Evolutionary conservation across 768 basidiomycete genomes (phyloP), one percentile per base, ranked within the genome.

Genomic region (Psilocybe tampanensis): DNA sequence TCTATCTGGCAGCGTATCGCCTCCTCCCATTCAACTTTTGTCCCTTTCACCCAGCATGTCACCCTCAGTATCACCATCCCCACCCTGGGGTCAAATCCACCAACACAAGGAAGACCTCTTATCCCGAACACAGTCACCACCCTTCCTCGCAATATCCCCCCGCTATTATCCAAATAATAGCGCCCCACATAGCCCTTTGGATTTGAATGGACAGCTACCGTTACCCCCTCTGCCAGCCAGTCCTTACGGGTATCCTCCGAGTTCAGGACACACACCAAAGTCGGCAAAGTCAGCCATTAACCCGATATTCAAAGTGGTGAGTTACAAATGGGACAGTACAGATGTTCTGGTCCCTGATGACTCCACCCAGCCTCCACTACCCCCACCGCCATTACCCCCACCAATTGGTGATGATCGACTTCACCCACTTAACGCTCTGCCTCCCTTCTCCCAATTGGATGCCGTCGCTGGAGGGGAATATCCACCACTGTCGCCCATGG

Each of bases 281-380:
- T 81, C 88, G 33, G 79, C 89, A 34, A 87, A 86, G 68, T 84
- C 86, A 48, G 81, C 79, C 32, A 90, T 92, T 67, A 92, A 94
- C 71, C 90, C 92, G 24, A 92, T 93, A 69, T 94, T 94, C 80
- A 88, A 90, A 83, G 91, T 94, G 78, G 92, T 93, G 75, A 79
- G 92, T 85, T 73, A 75, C 60, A 67, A 72, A 67, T 74, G 69
- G 71, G 72, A 73, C 68, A 64, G 67, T 75, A 55, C 61, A 64
- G 66, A 71, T 69, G 70, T 68, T 67, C 63, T 73, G 24, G 65
- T 65, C 53, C 69, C 71, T 76, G 67, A 75, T 68, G 59, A 69
- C 59, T 60, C 62, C 67, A 58, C 64, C 59, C 70, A 88, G 85
- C 80, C 85, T 56, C 83, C 85, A 68, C 71, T 83, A 62, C 80